phyloP scores from a whole-genome alignment of 768 basidiomycete species.

The Hygrophoropsis aurantiaca region DNA sequence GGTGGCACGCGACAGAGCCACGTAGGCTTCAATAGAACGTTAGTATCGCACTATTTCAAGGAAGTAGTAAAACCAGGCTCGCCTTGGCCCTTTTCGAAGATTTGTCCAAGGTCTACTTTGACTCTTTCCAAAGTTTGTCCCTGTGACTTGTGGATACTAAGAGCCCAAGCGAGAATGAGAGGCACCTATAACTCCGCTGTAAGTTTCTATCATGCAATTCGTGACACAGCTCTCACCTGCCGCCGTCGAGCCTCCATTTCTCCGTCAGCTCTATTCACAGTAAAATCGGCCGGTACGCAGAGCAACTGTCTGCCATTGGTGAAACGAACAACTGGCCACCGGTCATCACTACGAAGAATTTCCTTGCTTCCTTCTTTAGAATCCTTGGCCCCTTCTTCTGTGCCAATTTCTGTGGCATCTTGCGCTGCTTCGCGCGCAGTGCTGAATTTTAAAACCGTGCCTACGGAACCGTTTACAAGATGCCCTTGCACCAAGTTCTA shows the following conservation, averaged over 20 bases:
- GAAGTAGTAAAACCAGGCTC: slow-evolving; percentile 2
- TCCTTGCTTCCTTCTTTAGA: neutral
- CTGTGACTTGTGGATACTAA: slow-evolving; percentile 88
- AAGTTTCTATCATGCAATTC: neutral
- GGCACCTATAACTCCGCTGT: slow-evolving; percentile 38
- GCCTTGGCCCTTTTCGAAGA: slow-evolving; percentile 85
- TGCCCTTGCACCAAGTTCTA: slow-evolving; percentile 70
- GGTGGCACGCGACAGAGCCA: slow-evolving; percentile 73
- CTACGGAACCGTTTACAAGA: slow-evolving; percentile 72
- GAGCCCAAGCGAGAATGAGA: slow-evolving; percentile 79
- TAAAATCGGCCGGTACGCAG: slow-evolving; percentile 59
- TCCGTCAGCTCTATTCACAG: slow-evolving; percentile 60
- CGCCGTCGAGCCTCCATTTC: slow-evolving; percentile 55
- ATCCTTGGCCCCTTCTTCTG: slow-evolving; percentile 31
- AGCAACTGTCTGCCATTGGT: slow-evolving; percentile 45
- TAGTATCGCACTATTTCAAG: neutral
- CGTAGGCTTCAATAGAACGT: slow-evolving; percentile 49
- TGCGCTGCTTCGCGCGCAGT: slow-evolving; percentile 42
- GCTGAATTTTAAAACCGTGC: slow-evolving; percentile 49
- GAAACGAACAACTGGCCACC: slow-evolving; percentile 68
- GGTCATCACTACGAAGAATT: slow-evolving; percentile 20
- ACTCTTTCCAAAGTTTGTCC: slow-evolving; percentile 87
- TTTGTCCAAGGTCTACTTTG: slow-evolving; percentile 70
- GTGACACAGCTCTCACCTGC: slow-evolving; percentile 42
- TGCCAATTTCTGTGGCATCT: slow-evolving; percentile 37